Evolutionary conservation across 768 basidiomycete species (phyloP), one percentile per base, ranked within the genome.

Genomic region (Piloderma croceum): DNA sequence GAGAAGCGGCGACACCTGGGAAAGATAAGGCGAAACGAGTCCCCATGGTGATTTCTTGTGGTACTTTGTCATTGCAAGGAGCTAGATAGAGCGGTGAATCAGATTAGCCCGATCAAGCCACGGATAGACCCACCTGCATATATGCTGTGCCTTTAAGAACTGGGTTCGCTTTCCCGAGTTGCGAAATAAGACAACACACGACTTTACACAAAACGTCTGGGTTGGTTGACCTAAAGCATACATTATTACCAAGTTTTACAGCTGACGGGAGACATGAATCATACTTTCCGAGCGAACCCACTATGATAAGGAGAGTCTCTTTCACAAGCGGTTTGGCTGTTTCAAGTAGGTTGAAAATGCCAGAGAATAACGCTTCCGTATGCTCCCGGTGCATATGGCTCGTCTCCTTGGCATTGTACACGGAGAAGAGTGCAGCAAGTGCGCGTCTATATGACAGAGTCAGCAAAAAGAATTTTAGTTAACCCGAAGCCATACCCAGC

Each of bases 1-100:
- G 21, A 90, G 67, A 45, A 78, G 79, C 2, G 79, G 74, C 1
- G 82, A 77, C 29, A 93, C 70, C 24, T 73, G 67, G 22, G 77
- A 69, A 43, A 90, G 67, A 56, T 83, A 81, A 2, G 88, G 90
- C 6, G 74, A 71, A 11, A 89, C 56, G 32, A 92, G 68, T 11
- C 70, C 69, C 53, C 88, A 87, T 0, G 79, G 72, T 1, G 67
- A 60, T 54, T 84, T 84, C 23, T 75, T 69, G 47, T 79, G 71
- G 38, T 70, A 57, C 39, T 73, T 79, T 18, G 79, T 70, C 13
- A 88, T 53, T 1, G 68, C 66, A 11, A 72, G 56, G 19, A 90
- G 67, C 87, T 91, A 44, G 15, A 12, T 31, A 39, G 7, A 21
- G 36, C 7, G 6, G 2, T n/a, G n/a, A n/a, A n/a, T n/a, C n/a